These are phyloP conservation scores for Sclerotinia nivalis DNA, from an alignment of 2,329 filamentous ascomycete species.

Conservation along the genomic window DNA sequence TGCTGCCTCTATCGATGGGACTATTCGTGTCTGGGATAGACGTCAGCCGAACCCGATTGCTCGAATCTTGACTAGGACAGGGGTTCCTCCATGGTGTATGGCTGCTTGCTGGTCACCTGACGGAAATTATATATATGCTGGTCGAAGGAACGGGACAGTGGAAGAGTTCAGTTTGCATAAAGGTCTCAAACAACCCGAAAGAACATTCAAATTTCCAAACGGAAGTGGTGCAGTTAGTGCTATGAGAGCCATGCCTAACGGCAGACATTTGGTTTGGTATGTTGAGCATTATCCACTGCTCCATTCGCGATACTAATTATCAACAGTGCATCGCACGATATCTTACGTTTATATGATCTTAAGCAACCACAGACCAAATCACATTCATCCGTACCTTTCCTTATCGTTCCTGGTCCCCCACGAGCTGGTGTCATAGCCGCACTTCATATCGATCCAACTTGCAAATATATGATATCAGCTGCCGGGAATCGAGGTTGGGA, in stretches of 20 bases:
- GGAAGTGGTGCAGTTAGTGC: slow-evolving; percentile 90
- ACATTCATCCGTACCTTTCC: slow-evolving; percentile 83
- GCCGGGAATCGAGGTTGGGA: slow-evolving; percentile 96
- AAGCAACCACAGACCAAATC: slow-evolving; percentile 62
- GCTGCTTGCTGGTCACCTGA: slow-evolving; percentile 95
- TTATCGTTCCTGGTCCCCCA: slow-evolving; percentile 88
- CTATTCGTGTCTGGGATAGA: slow-evolving; percentile 89
- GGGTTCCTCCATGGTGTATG: slow-evolving; percentile 95
- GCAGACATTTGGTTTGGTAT: slow-evolving; percentile 84
- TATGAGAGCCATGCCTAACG: slow-evolving; percentile 87
- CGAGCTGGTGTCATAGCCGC: slow-evolving; percentile 84
- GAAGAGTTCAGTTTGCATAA: slow-evolving; percentile 92
- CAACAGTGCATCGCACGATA: slow-evolving; percentile 82
- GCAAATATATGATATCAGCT: slow-evolving; percentile 86
- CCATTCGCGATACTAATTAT: neutral
- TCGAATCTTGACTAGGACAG: slow-evolving; percentile 70
- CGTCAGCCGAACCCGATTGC: slow-evolving; percentile 76
- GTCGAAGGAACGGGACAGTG: slow-evolving; percentile 84
- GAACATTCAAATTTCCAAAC: slow-evolving; percentile 82
- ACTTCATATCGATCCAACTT: slow-evolving; percentile 83
- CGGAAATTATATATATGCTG: slow-evolving; percentile 93
- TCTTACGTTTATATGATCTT: slow-evolving; percentile 88
- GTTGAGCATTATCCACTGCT: slow-evolving; percentile 35
- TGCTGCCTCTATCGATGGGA: slow-evolving; percentile 83
- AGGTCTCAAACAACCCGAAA: slow-evolving; percentile 70